A percentile compares a stretch with the other conserved stretches of the same genome.
Conservation (phyloP, 805 yeast species). For the Kuraishia floccosa region DNA sequence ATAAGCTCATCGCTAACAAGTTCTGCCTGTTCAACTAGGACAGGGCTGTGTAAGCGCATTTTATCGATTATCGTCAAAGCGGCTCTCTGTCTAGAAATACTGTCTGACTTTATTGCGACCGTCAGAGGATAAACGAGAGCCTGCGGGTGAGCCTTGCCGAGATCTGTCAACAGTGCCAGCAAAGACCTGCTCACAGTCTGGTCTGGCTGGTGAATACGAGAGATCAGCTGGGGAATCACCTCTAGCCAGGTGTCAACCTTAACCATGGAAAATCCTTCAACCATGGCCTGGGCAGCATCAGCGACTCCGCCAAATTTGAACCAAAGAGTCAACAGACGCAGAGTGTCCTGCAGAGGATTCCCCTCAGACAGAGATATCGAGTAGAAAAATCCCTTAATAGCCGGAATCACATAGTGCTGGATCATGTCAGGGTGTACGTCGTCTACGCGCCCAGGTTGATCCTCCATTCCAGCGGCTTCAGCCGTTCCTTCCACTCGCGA, state of each 20-base stretch:
- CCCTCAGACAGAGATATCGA: conserved; percentile 82
- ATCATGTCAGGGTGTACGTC: conserved; percentile 42
- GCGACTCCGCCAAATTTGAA: conserved; percentile 90
- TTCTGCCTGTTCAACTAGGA: conserved; percentile 84
- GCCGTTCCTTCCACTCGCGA: conserved; percentile 4
- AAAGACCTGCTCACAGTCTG: conserved; percentile 72
- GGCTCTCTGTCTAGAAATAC: conserved; percentile 80
- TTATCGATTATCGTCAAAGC: conserved; percentile 86
- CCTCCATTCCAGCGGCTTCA: conserved; percentile 3
- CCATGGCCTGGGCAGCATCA: conserved; percentile 84
- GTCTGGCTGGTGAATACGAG: conserved; percentile 94
- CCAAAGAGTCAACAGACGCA: conserved; percentile 87
- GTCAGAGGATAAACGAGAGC: conserved; percentile 92
- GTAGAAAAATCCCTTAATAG: conserved; percentile 91
- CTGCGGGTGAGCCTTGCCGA: conserved; percentile 95
- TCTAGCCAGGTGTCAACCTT: conserved; percentile 91
- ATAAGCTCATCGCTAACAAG: conserved; percentile 89
- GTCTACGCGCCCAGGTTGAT: no score
- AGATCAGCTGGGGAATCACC: conserved; percentile 89
- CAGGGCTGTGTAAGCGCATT: conserved; percentile 81
- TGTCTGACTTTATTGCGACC: conserved; percentile 92
- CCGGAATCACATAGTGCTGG: conserved; percentile 87
- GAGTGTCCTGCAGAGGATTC: conserved; percentile 85
- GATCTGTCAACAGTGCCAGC: conserved; percentile 68
- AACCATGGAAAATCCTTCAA: conserved; percentile 83